A percentile compares a stretch with the other conserved stretches of the same genome.
Evolutionary conservation across 768 basidiomycete genomes (phyloP).

Genomic region (Piloderma croceum): DNA sequence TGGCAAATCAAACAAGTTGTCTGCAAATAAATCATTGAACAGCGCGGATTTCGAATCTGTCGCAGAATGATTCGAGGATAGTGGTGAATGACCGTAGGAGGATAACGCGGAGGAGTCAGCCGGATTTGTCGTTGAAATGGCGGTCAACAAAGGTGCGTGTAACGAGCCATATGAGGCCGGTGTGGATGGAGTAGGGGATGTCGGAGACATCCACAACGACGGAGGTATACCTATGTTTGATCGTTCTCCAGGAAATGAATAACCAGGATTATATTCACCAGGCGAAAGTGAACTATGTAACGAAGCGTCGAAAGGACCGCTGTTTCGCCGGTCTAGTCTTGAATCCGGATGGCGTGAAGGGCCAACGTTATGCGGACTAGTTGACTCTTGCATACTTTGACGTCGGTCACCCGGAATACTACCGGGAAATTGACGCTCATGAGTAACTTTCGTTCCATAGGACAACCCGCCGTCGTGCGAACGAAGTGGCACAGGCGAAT

Average conservation of each 20-base stretch:
- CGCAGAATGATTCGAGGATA: constrained; percentile 39
- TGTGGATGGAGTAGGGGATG: constrained; percentile 42
- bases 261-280: neutral
- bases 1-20: constrained; percentile 50
- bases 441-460: no score
- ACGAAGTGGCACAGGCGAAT: constrained; percentile 2
- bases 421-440: no score
- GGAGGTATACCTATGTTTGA: constrained; percentile 56
- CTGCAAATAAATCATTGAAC: constrained; percentile 66
- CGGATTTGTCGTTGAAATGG: no score
- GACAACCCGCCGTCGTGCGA: no score
- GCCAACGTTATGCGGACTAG: no score
- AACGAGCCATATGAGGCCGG: constrained; percentile 36
- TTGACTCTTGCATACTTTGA: no score
- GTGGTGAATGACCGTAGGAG: constrained; percentile 33
- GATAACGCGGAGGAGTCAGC: constrained; percentile 32
- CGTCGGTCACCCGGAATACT: no score
- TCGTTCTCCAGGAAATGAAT: constrained; percentile 40
- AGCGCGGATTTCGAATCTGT: constrained; percentile 55
- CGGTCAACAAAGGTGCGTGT: constrained; percentile 31
- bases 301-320: neutral
- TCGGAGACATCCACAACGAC: constrained; percentile 81
- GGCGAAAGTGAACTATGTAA: neutral
- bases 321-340: neutral
- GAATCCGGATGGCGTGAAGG: neutral